Base-by-base conservation (phyloP, 2,329 filamentous ascomycete species). In the Nothomitra cinnamomea region DNA sequence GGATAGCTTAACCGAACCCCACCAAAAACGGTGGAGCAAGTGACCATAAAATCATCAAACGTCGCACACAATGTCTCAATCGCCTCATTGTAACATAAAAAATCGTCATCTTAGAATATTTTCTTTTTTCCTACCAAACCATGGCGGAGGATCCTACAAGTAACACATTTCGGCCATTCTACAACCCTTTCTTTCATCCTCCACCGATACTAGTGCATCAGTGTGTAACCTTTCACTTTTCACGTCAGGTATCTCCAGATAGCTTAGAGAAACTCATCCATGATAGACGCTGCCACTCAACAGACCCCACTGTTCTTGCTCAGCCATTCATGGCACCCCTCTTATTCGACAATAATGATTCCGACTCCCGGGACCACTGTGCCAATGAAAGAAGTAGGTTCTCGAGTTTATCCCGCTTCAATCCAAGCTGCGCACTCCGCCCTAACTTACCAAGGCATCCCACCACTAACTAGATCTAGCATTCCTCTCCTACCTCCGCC, bases 401-500 rank as follows among this genome's bases (percentile, higher is more conserved):
- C 28, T 51, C 17, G 22, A 15, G 24, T n/a, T 48, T 2, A 12
- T 25, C 2, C 58, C 79, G 76, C 79, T n/a, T n/a, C n/a, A n/a
- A n/a, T n/a, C n/a, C n/a, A n/a, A n/a, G n/a, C n/a, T n/a, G n/a
- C n/a, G n/a, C n/a, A n/a, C n/a, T 56, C n/a, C 28, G 40, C 51
- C 42, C 17, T n/a, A 1, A 45, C 5, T 51, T 17, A 15, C 17
- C 32, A 22, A 24, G 45, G 12, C 35, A 51, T 45, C n/a, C 36
- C 12, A 19, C 4, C 48, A n/a, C 50, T 42, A 25, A 28, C 17
- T 5, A n/a, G 21, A 2, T 21, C 21, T 54, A 72, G 69, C 79
- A 0, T 95, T 95, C 64, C 81, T 96, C 25, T 92, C 90, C 1
- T 95, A 92, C 76, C 79, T 96, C 19, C 82, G 89, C 2, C 77